Base-by-base conservation (phyloP, 2,329 filamentous ascomycete genomes). In the Talaromyces rugulosus region DNA sequence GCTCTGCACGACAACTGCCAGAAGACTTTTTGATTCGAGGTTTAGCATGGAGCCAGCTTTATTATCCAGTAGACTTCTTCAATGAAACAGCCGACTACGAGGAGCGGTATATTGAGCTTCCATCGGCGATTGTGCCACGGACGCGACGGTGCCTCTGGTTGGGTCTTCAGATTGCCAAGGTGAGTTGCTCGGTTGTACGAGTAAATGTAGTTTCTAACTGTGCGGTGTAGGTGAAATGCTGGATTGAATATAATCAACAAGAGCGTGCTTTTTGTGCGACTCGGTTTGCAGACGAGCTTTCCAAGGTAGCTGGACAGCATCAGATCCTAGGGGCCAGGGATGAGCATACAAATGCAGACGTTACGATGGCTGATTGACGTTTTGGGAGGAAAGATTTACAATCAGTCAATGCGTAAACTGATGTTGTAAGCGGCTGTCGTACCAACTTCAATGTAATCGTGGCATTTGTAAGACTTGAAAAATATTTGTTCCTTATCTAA, bases 11-110 rank as follows among this genome's bases (percentile, higher is more conserved):
- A 9, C 83, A 85, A 56, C 67, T 88, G 1, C 81, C 83, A 0
- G 86, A 88, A 65, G 86, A 88, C 64, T 87, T 83, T 64, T 68
- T 80, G 1, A 80, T 87, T 7, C 79, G 84, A 28, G 86, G 85
- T 1, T 76, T 83, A 61, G 69, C 83, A 28, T 86, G 83, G 81
- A 81, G 78, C 57, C 75, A 81, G 63, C 51, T 67, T 0, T 80
- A 78, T 59, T 84, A 82, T 62, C 81, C 82, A 0, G 64, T 75
- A 1, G 71, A 74, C 3, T 87, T 84, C 74, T 87, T 87, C 65
- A 64, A 72, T 2, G 73, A 75, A 1, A 75, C 79, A 56, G 74
- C 78, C 42, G 83, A 86, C 62, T 83, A 87, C 54, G 82, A 86
- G 53, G 83, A 84, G 61, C 75, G 84, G 4, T 74, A 77, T 40